Base-by-base conservation (phyloP, 1,284 basidiomycete genomes). In the Apiotrichum domesticum region DNA sequence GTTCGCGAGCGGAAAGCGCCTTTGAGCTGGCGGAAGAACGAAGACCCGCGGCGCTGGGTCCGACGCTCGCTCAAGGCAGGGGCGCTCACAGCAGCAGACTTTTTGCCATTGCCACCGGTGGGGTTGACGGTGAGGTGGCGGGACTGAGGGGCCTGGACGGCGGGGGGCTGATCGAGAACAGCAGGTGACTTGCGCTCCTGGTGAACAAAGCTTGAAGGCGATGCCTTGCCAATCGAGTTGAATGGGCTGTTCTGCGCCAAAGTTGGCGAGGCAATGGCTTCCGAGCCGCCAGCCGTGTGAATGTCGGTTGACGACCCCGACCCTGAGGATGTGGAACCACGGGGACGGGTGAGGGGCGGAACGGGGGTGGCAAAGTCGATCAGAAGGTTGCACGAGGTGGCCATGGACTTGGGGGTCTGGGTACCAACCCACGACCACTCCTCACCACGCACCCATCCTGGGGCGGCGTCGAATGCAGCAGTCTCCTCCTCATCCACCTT, bases 381-480 rank as follows among this genome's bases (percentile, higher is more conserved):
- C 2, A 55, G 56, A 6, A 63, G 56, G 11, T 41, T 14, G 34
- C 42, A 7, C 13, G 56, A 56, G 33, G 54, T 60, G 11, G 54
- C 50, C 62, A 63, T 63, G n/a, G 53, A 54, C 11, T 51, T 8
- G 1, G 72, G 72, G 0, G 58, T 61, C 40, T 51, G 51, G 49
- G 67, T 34, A 3, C 64, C 65, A 29, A 64, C 72, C 70, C 71
- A 75, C 29, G 54, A 59, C 75, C 75, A 76, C 52, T 75, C 75
- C 48, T 72, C 68, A 13, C 73, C 74, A 35, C 71, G 47, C 3
- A 52, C 59, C 73, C 72, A 74, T 4, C 64, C 73, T 3, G 67
- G 67, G 3, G 77, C 74, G 46, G 64, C 61, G 59, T 79, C 77
- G 37, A 76, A 76, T 2, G 51, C 62, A 32, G 68, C 63, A 15